Percentiles rank a stretch among this genome's conserved stretches.
These are phyloP conservation scores for Aspergillus ellipticus DNA, from an alignment of 495 filamentous ascomycete genomes.

Conservation along the genomic window DNA sequence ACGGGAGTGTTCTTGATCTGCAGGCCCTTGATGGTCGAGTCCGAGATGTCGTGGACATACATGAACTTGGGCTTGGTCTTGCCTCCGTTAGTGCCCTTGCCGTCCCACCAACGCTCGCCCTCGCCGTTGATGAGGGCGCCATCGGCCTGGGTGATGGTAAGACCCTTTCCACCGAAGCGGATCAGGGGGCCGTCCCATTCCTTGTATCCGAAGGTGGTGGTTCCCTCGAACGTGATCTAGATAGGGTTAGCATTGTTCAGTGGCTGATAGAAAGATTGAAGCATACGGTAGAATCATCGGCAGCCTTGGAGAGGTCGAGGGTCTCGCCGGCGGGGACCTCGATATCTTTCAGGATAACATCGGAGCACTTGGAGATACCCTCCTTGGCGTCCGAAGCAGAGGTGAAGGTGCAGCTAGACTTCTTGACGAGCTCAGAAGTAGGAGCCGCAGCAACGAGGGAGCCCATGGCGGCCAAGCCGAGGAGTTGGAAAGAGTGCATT, in stretches of 20 bases:
- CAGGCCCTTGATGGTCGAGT: conserved; percentile 40
- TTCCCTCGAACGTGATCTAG: conserved; percentile 49
- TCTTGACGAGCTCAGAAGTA: conserved; percentile 11
- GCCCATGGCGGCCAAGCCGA: conserved; percentile 19
- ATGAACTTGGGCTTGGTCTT: conserved; percentile 52
- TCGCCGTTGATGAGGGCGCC: conserved; percentile 41
- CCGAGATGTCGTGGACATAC: conserved; percentile 37
- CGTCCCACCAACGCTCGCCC: conserved; percentile 45
- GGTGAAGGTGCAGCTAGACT: conserved; percentile 39
- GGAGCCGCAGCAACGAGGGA: conserved; percentile 24
- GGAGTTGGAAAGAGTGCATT: conserved; percentile 22
- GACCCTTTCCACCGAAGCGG: conserved; percentile 42
- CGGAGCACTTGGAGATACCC: conserved; percentile 47
- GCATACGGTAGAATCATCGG: conserved; percentile 38
- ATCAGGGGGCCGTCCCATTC: conserved; percentile 51
- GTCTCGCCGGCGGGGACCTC: conserved; percentile 51
- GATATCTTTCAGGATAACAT: conserved; percentile 42
- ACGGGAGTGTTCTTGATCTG: conserved; percentile 58
- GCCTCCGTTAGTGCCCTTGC: conserved; percentile 43
- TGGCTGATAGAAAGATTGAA: conserved; percentile 24
- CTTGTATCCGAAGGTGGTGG: conserved; percentile 51
- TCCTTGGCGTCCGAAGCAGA: conserved; percentile 33
- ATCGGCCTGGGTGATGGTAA: conserved; percentile 40
- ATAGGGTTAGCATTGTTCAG: background rate
- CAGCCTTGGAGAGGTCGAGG: conserved; percentile 46